A percentile compares a stretch with the other conserved stretches of the same genome.
Evolutionary conservation across 2,329 filamentous ascomycete species (phyloP).

Genomic region (Seiridium cupressi): DNA sequence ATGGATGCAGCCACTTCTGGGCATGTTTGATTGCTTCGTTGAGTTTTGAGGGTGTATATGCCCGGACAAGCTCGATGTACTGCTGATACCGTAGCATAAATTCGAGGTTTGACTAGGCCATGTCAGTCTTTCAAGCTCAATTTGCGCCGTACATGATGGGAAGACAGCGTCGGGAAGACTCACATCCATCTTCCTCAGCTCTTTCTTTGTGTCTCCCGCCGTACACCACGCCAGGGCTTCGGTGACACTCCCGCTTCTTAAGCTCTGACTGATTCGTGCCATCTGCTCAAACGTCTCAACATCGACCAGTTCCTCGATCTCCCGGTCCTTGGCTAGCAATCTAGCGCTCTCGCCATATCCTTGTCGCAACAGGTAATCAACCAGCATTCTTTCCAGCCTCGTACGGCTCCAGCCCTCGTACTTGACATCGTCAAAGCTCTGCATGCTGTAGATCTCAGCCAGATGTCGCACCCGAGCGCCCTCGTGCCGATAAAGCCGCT

Average conservation of each 20-base stretch:
- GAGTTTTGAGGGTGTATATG: constrained; percentile 48
- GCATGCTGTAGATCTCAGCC: constrained; percentile 75
- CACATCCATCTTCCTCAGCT: constrained; percentile 83
- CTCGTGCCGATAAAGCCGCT: constrained; percentile 70
- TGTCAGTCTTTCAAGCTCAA: background rate
- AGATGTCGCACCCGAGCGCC: constrained; percentile 78
- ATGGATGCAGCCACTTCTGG: constrained; percentile 74
- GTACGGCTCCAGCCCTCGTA: constrained; percentile 89
- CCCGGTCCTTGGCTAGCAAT: constrained; percentile 71
- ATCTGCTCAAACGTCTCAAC: constrained; percentile 84
- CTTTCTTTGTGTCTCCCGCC: constrained; percentile 77
- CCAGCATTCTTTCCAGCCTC: constrained; percentile 77
- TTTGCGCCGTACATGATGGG: background rate
- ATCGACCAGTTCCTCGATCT: constrained; percentile 80
- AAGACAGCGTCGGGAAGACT: constrained; percentile 21
- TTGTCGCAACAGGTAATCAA: constrained; percentile 87
- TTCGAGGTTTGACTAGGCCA: constrained; percentile 71
- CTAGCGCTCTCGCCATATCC: constrained; percentile 79
- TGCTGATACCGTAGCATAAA: constrained; percentile 93
- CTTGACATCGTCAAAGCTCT: constrained; percentile 82
- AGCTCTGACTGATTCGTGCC: constrained; percentile 71
- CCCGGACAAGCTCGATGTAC: constrained; percentile 85
- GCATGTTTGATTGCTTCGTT: constrained; percentile 80
- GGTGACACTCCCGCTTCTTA: constrained; percentile 67
- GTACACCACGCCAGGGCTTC: constrained; percentile 87